phyloP scores from a whole-genome alignment of 805 yeast species.

The Cyberlindnera xishuangbannaensis region DNA sequence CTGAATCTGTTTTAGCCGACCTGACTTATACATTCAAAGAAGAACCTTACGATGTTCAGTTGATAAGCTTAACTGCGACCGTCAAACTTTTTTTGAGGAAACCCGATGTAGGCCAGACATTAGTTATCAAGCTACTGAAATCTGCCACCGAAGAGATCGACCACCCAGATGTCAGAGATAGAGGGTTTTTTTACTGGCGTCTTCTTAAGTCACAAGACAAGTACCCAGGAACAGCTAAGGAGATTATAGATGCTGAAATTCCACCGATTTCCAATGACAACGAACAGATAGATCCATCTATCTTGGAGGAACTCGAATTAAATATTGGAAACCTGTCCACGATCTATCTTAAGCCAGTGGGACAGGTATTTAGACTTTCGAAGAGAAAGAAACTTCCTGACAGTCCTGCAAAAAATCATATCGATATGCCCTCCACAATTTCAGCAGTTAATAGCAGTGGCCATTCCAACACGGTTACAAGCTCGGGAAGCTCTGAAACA shows the following conservation, averaged over 20 bases:
- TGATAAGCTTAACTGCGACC: constrained; percentile 65
- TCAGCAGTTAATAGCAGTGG: constrained; percentile 3
- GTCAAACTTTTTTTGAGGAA: constrained; percentile 59
- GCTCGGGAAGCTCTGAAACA: constrained; percentile 3
- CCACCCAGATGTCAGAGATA: constrained; percentile 81
- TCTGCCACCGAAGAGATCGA: constrained; percentile 67
- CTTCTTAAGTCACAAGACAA: constrained; percentile 49
- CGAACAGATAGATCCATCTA: constrained; percentile 61
- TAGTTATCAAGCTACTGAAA: constrained; percentile 55
- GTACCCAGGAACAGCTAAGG: constrained; percentile 35
- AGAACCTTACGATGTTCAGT: constrained; percentile 71
- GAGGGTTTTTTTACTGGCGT: constrained; percentile 86
- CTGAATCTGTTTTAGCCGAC: constrained; percentile 36
- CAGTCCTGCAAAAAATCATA: constrained; percentile 44
- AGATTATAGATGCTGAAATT: constrained; percentile 51
- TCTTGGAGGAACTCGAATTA: constrained; percentile 76
- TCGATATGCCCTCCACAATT: too few species aligned
- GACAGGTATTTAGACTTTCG: constrained; percentile 68
- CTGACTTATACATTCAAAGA: constrained; percentile 45
- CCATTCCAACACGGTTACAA: constrained; percentile 6
- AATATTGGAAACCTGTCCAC: constrained; percentile 80
- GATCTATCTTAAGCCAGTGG: constrained; percentile 76
- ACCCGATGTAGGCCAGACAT: constrained; percentile 47
- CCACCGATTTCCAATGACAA: constrained; percentile 64
- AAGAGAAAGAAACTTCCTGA: constrained; percentile 43